Evolutionary conservation across 2,329 filamentous ascomycete species (phyloP).

Genomic region (Sarocladium kiliense): DNA sequence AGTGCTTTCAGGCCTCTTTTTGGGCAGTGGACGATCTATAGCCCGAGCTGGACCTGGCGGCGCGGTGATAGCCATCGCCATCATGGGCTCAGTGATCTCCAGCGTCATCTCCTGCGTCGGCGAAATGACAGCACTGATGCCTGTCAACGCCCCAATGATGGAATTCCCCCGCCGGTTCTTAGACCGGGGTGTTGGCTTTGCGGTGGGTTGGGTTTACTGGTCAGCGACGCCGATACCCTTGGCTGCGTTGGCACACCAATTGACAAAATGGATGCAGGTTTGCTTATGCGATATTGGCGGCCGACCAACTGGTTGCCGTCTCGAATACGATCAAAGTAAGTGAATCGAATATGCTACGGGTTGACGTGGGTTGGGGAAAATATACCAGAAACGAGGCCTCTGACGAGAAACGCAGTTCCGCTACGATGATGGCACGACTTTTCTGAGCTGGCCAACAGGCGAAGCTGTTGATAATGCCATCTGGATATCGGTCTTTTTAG

Average conservation of each 20-base stretch:
- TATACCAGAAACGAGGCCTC: too few species aligned
- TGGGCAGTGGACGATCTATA: conserved; percentile 32
- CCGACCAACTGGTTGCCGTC: conserved; percentile 30
- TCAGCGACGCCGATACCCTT: conserved; percentile 13
- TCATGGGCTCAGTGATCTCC: conserved; percentile 37
- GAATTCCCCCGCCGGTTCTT: conserved; percentile 31
- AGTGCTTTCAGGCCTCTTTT: conserved; percentile 25
- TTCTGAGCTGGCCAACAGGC: conserved; percentile 25
- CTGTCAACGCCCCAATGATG: conserved; percentile 32
- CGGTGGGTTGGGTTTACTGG: conserved; percentile 34
- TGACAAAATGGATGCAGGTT: conserved; percentile 27
- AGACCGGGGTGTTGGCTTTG: conserved; percentile 30
- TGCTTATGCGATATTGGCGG: conserved; percentile 29
- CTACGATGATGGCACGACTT: conserved; percentile 30
- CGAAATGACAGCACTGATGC: conserved; percentile 33
- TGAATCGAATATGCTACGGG: too few species aligned
- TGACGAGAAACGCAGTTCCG: conserved; percentile 17
- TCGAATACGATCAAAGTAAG: conserved; percentile 24
- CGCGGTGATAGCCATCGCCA: conserved; percentile 31
- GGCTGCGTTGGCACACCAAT: background rate
- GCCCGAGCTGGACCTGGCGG: conserved; percentile 35
- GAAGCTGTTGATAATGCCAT: conserved; percentile 29
- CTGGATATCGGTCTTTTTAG: conserved; percentile 31
- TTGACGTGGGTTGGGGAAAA: too few species aligned
- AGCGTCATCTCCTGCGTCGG: conserved; percentile 37